A percentile compares a stretch with the other conserved stretches of the same genome.
These are phyloP conservation scores for Gorgonomyces haynaldii DNA, from an alignment of 192 early-diverging fungal species.

Conservation along the genomic window DNA sequence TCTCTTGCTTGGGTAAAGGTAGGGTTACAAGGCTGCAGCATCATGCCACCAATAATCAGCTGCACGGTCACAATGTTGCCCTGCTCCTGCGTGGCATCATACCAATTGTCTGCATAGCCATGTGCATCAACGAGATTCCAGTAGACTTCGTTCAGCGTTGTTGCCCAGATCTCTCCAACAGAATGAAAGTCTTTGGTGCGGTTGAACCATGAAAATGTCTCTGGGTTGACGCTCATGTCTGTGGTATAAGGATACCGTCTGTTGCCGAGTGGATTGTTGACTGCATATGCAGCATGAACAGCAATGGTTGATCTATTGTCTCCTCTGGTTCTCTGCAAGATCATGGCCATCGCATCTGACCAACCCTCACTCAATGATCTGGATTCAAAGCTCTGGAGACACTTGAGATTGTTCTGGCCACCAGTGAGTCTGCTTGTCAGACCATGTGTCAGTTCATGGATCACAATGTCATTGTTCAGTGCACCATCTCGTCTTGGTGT, in stretches of 20 bases:
- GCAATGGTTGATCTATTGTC: not conserved
- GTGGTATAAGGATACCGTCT: conserved; percentile 41
- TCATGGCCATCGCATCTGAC: conserved; percentile 15
- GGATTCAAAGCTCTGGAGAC: conserved; percentile 17
- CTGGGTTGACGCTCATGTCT: conserved; percentile 42
- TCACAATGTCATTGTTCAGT: conserved; percentile 6
- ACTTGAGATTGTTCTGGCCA: conserved; percentile 13
- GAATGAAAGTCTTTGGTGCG: conserved; percentile 33
- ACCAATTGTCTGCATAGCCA: conserved; percentile 12
- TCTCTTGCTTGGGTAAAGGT: conserved; percentile 50
- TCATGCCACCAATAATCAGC: conserved; percentile 43
- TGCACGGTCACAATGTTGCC: conserved; percentile 42
- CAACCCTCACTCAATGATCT: conserved; percentile 24
- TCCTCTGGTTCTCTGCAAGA: not conserved
- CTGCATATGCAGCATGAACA: not conserved
- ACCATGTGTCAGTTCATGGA: conserved; percentile 28
- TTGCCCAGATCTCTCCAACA: conserved; percentile 46
- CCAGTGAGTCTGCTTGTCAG: conserved; percentile 24
- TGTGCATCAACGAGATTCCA: conserved; percentile 38
- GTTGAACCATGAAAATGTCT: conserved; percentile 33
- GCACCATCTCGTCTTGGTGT: conserved; percentile 38
- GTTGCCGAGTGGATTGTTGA: conserved; percentile 17
- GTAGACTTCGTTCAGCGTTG: conserved; percentile 41
- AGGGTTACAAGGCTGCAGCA: conserved; percentile 55
- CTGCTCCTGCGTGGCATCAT: not conserved